Base-by-base conservation (phyloP, 1,284 basidiomycete genomes). In the Rhizoctonia solani region DNA sequence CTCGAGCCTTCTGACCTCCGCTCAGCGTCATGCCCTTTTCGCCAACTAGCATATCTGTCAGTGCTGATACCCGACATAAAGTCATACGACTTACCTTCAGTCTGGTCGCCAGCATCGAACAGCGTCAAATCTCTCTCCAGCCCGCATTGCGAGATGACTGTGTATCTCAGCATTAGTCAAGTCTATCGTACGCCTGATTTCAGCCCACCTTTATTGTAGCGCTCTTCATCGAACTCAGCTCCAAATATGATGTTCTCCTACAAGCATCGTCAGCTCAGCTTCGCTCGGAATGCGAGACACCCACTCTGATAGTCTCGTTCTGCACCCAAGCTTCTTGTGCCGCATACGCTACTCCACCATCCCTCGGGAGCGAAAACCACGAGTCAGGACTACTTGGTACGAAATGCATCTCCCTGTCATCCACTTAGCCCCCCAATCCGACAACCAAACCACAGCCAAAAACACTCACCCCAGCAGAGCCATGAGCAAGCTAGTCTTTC, bases 1-100 rank as follows among this genome's bases (percentile, higher is more conserved):
- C n/a, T n/a, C n/a, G n/a, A n/a, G n/a, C n/a, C n/a, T n/a, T n/a
- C 83, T 90, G 89, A n/a, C 89, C 89, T 30, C 88, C 88, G 73
- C 84, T 87, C 34, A 85, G 73, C 1, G 86, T 87, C 25, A 87
- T 72, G 4, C 87, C 86, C 73, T 83, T 85, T 74, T 87, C 86
- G 4, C 87, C 86, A 21, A 87, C 85, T 69, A 25, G 1, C n/a
- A n/a, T n/a, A n/a, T n/a, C n/a, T n/a, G n/a, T n/a, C n/a, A n/a
- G n/a, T n/a, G n/a, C n/a, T n/a, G n/a, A 37, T 25, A n/a, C n/a
- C n/a, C n/a, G n/a, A n/a, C n/a, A n/a, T n/a, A n/a, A n/a, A n/a
- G n/a, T n/a, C n/a, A n/a, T n/a, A n/a, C n/a, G n/a, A 61, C 53
- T 32, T 44, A 81, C 76, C 71, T 19, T 90, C 89, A 0, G 89